Base-by-base conservation (phyloP, 106 monocot genomes). In the Acorus calamus region DNA sequence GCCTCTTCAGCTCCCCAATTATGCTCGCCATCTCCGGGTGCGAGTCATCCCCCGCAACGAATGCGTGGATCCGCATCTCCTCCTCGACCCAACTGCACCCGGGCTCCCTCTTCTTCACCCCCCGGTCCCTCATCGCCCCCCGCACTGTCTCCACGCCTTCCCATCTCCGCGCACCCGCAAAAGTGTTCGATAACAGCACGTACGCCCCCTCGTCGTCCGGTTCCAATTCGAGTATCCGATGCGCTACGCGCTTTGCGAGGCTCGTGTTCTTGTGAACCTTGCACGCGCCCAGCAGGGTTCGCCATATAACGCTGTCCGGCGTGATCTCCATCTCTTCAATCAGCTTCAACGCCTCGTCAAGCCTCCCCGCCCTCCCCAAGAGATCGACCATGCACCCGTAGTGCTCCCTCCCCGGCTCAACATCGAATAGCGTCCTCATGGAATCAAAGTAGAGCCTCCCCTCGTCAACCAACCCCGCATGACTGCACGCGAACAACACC, bases 331-430 rank as follows among this genome's bases (percentile, higher is more conserved):
- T 81, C 11, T 76, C 61, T n/a, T 74, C 44, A 43, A 89, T 79
- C 44, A 89, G 72, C 3, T 63, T 56, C 59, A 69, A 3, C 4
- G 88, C 78, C 51, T 84, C 79, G 43, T 79, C 47, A 7, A 89
- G 81, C 71, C 77, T 84, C 8, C 84, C 88, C 3, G 79, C 78
- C 49, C 88, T 75, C 2, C 84, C 73, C 12, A 84, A 74, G 13
- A 89, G 81, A 71, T 89, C 84, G 13, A 89, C 78, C 79, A 89
- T 84, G 76, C 88, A 89, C 14, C 84, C 84, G 71, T 66, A 77
- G 42, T 89, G 88, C 81, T 89, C 88, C 14, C 69, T 76, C 59
- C 78, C 70, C 5, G 88, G 88, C 42, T 63, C 57, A 2, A 80
- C 69, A 54, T 68, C 82, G 28, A 80, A 86, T 7, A 78, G 62